A percentile compares a stretch with the other conserved stretches of the same genome.
Evolutionary conservation across 2,329 filamentous ascomycete genomes (phyloP).

Genomic region (Fusarium metavorans): DNA sequence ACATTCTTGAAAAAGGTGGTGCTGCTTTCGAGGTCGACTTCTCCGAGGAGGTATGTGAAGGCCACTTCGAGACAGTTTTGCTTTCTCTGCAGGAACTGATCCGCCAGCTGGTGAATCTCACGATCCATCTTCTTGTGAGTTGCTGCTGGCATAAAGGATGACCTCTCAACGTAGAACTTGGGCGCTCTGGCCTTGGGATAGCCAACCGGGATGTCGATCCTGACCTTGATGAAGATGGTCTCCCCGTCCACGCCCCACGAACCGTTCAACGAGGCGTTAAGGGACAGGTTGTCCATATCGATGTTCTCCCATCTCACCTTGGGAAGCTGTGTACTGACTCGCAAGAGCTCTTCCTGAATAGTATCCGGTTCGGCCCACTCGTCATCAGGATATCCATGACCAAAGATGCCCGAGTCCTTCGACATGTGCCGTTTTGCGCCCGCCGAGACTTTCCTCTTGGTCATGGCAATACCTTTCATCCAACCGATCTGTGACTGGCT

Average conservation of each 20-base stretch:
- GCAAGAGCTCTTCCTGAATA: slow-evolving; percentile 73
- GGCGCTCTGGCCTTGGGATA: slow-evolving; percentile 71
- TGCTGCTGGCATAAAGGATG: slow-evolving; percentile 70
- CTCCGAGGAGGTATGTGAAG: slow-evolving; percentile 73
- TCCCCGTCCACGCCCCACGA: slow-evolving; percentile 71
- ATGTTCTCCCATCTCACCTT: slow-evolving; percentile 75
- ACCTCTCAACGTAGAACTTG: slow-evolving; percentile 71
- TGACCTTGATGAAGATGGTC: slow-evolving; percentile 72
- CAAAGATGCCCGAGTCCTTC: slow-evolving; percentile 64
- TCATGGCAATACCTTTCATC: slow-evolving; percentile 78
- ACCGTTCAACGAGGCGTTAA: slow-evolving; percentile 72
- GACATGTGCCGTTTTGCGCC: slow-evolving; percentile 61
- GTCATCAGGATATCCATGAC: slow-evolving; percentile 63
- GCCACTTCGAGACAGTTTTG: slow-evolving; percentile 73
- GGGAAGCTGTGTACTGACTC: slow-evolving; percentile 70
- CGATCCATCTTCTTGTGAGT: slow-evolving; percentile 63
- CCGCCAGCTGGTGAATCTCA: slow-evolving; percentile 68
- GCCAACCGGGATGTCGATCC: slow-evolving; percentile 67
- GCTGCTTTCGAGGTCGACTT: slow-evolving; percentile 70
- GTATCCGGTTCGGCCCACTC: slow-evolving; percentile 73
- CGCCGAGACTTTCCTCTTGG: slow-evolving; percentile 62
- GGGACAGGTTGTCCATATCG: slow-evolving; percentile 70
- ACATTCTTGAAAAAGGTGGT: slow-evolving; percentile 73
- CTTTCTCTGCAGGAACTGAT: slow-evolving; percentile 66
- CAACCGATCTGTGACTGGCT: slow-evolving; percentile 72